Base-by-base conservation (phyloP, 2,329 filamentous ascomycete genomes). In the Trichoderma brevicompactum region DNA sequence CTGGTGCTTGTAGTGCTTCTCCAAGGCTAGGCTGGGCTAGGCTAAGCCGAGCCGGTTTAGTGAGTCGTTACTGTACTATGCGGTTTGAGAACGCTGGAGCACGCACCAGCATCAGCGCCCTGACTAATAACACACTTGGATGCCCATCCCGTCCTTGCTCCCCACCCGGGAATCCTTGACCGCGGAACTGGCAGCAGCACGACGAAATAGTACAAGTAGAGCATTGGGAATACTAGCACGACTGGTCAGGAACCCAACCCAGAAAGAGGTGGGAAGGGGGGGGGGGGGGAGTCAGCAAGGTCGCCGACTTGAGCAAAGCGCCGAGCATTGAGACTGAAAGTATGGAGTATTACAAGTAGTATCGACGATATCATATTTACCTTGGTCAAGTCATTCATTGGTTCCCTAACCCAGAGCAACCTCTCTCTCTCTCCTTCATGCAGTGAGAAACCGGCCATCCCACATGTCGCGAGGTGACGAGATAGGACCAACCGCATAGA, bases 11-110 rank as follows among this genome's bases (percentile, higher is more conserved):
- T 8, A 12, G 40, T 28, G 40, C 9, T 12, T 15, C 40, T 13
- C 40, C 8, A 41, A 15, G 10, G 10, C 10, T 10, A 15, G 13
- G 40, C 13, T 41, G 12, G 5, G 13, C 12, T n/a, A 48, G 9
- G 17, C 44, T n/a, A 15, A 23, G 46, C 19, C 5, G 7, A 13
- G 19, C 46, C 17, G 46, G 7, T 9, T 52, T 52, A 15, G 41
- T 38, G 36, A 28, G 23, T 28, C 2, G 23, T 28, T 28, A 28
- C 23, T 28, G 23, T 54, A 54, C 52, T 54, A 7, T 23, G 34
- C 52, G 15, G 53, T 46, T 58, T 58, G 40, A 41, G n/a, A 44
- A n/a, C 41, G 40, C 54, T 44, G 54, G 54, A 58, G 53, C 53
- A 28, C 23, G 28, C 32, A 17, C 49, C 50, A 13, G 19, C 23